Conservation (phyloP, 495 filamentous ascomycete genomes). For the Copromyces sp. region DNA sequence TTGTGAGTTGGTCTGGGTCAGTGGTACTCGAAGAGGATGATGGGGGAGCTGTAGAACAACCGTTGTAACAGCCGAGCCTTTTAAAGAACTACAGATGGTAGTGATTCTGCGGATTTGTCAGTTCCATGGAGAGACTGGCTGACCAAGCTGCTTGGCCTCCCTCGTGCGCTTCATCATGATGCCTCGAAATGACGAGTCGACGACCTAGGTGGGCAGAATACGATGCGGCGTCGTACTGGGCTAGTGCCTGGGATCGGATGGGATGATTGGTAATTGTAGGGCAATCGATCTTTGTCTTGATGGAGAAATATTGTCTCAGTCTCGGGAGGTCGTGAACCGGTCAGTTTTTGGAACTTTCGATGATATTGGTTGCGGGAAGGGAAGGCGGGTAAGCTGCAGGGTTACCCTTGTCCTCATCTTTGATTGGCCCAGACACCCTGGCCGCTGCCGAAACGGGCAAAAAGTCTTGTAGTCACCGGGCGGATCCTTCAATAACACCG, state of each 20-base stretch:
- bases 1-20: neutral
- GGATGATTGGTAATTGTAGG: neutral
- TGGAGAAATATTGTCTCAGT: neutral
- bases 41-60: neutral
- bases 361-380: neutral
- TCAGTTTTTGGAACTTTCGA: neutral
- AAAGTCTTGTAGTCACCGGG: neutral
- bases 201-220: neutral
- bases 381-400: neutral
- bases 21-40: neutral
- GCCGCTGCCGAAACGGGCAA: neutral
- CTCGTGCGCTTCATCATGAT: neutral
- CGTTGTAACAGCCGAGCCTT: neutral
- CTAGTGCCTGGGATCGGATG: neutral
- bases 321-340: neutral
- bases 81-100: neutral
- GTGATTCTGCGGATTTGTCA: neutral
- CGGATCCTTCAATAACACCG: neutral
- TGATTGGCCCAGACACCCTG: neutral
- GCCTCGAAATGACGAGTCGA: neutral
- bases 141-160: neutral
- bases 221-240: neutral
- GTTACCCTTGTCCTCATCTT: neutral
- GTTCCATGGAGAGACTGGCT: neutral
- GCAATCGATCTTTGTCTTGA: neutral